A percentile compares a stretch with the other conserved stretches of the same genome.
Conservation (phyloP, 495 filamentous ascomycete species). For the Trypethelium eluteriae region DNA sequence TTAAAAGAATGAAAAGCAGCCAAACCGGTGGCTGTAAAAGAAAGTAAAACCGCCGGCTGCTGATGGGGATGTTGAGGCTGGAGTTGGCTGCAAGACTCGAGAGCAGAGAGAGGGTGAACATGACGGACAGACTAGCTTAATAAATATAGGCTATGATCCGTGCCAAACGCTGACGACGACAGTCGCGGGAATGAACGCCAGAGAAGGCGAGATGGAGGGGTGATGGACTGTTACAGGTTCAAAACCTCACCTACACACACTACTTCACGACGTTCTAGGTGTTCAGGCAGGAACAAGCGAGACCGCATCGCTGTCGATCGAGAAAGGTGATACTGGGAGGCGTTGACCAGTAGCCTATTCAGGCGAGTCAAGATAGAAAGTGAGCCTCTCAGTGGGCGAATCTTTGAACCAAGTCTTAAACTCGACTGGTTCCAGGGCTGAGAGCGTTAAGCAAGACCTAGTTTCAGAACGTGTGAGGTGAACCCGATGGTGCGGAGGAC, state of each 20-base stretch:
- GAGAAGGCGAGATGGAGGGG: conserved; percentile 11
- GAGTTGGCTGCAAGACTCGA: conserved; percentile 1
- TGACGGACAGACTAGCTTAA: not conserved
- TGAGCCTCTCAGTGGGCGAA: conserved; percentile 1
- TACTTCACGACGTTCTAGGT: conserved; percentile 5
- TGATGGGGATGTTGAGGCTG: conserved; percentile 14
- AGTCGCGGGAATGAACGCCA: not conserved
- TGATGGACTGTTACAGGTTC: conserved; percentile 8
- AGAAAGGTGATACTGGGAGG: not conserved
- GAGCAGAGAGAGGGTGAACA: not conserved
- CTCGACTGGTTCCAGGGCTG: conserved; percentile 10
- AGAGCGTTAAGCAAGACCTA: conserved; percentile 9
- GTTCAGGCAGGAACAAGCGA: conserved; percentile 10
- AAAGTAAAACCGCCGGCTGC: conserved; percentile 32
- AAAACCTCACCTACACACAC: conserved; percentile 5
- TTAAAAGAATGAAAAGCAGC: conserved; percentile 34
- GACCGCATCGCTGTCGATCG: conserved; percentile 7
- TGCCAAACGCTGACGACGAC: conserved; percentile 10
- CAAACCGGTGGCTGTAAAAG: conserved; percentile 34
- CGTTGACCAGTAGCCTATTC: not conserved
- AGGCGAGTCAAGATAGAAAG: conserved; percentile 8
- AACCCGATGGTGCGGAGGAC: not conserved
- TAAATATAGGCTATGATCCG: conserved; percentile 9
- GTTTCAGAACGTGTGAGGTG: conserved; percentile 12
- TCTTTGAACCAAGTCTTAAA: conserved; percentile 12